Base-by-base conservation (phyloP, 225 moss, liverwort and hornwort species). In the Climacium dendroides region DNA sequence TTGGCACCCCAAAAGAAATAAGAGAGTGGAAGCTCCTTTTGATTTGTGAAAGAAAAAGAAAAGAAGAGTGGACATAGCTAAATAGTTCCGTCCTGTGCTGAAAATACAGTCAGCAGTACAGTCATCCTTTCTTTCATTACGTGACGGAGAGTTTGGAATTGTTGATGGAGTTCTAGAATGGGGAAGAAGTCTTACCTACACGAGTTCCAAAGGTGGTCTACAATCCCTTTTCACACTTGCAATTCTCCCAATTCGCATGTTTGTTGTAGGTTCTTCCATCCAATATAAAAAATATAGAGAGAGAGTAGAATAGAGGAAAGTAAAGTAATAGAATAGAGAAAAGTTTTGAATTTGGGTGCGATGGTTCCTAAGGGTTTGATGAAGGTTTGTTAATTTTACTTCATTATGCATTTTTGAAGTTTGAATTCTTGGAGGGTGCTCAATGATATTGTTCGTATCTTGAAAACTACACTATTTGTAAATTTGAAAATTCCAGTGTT, bases 341-440 rank as follows among this genome's bases (percentile, higher is more conserved):
- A 34, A 13, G 22, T 34, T 20, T 52, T 20, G 5, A 52, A 34
- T 34, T 22, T 34, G 22, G 22, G 5, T 32, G 4, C 0, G 3
- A 47, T 0, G 2, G 11, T 30, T 73, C 4, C 4, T 1, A 0
- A 47, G 30, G 47, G 4, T 19, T 73, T 47, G 74, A 48, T 48
- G 75, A 34, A 22, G 13, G 34, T 3, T 7, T 52, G 13, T 22
- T 13, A 1, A 34, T 34, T 30, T 50, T 32, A 74, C 50, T 74
- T 32, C 7, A 8, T 32, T 5, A 12, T 20, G 20, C 13, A 34
- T 34, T 74, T 50, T 50, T 7, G 2, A 20, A 48, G 19, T 30
- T 48, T 48, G 48, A 74, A 74, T 48, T 30, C 2, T 19, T 7
- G 4, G 11, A 47, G 7, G 29, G 19, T 12, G 48, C 19, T 30